Conservation (phyloP, 1,139 yeast species). For the Kurtzmaniella quercitrusa region DNA sequence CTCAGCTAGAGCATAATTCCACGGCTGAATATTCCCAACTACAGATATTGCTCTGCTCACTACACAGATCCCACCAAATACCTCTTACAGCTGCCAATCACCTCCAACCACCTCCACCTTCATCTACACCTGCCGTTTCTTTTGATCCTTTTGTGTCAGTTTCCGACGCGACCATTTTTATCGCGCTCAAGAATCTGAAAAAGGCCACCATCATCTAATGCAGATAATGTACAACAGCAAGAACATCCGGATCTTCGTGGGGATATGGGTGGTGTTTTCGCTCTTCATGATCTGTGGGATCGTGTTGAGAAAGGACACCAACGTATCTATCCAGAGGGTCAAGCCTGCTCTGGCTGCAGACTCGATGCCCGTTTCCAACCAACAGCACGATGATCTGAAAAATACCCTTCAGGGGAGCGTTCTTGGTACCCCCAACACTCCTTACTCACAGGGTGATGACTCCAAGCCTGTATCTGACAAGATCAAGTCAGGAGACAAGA, state of each 20-base stretch:
- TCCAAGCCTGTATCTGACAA: constrained; percentile 3
- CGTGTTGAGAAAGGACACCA: background rate
- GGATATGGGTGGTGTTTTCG: constrained; percentile 31
- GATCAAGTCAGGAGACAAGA: background rate
- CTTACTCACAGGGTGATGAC: constrained; percentile 10
- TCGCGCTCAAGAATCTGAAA: background rate
- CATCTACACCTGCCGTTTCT: background rate
- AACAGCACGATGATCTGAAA: constrained; percentile 18
- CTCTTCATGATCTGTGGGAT: constrained; percentile 23
- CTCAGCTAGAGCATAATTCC: no score
- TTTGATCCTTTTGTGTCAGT: background rate
- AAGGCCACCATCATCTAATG: background rate
- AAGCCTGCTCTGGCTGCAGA: constrained; percentile 25
- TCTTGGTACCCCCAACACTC: constrained; percentile 32
- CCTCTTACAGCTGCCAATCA: no score
- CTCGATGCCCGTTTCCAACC: constrained; percentile 9
- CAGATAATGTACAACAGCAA: constrained; percentile 18
- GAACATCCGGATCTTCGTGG: constrained; percentile 32
- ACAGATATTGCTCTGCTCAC: no score
- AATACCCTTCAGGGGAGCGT: constrained; percentile 34
- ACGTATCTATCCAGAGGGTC: constrained; percentile 20
- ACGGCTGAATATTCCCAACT: no score
- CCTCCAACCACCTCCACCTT: no score
- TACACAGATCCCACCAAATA: no score
- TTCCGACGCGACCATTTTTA: background rate